Evolutionary conservation across 164 flowering plant species (phyloP).

Genomic region (Litsea cubeba): DNA sequence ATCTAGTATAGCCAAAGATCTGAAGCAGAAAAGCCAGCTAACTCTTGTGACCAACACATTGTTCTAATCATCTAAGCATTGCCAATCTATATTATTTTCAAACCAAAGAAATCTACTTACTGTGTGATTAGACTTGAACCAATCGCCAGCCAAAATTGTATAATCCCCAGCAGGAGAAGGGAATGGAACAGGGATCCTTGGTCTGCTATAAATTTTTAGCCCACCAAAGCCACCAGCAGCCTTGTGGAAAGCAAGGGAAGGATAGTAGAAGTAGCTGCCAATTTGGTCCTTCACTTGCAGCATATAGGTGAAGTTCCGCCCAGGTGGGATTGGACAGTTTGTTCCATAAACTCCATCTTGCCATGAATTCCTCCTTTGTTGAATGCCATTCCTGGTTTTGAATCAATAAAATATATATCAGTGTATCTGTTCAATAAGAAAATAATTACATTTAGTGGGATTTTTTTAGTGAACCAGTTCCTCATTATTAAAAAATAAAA

Average conservation of each 20-base stretch:
- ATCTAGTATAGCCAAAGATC: too few species aligned
- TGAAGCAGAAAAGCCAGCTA: too few species aligned
- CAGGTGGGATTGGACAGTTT: conserved; percentile 88
- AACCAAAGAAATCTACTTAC: conserved; percentile 27
- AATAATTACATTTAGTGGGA: too few species aligned
- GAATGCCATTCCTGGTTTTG: conserved; percentile 76
- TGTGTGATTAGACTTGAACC: conserved; percentile 71
- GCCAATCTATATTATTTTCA: too few species aligned
- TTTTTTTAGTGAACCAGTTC: too few species aligned
- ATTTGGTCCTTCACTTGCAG: conserved; percentile 94
- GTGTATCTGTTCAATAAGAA: not conserved
- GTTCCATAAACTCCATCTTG: conserved; percentile 90
- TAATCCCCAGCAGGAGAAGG: conserved; percentile 79
- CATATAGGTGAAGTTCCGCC: conserved; percentile 77
- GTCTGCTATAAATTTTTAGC: conserved; percentile 72
- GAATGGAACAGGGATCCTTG: conserved; percentile 85
- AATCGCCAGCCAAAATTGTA: conserved; percentile 79
- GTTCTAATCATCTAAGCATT: too few species aligned
- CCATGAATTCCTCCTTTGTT: conserved; percentile 95
- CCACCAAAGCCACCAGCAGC: conserved; percentile 92
- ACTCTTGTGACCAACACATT: too few species aligned
- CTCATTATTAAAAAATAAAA: too few species aligned
- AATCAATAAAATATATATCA: not conserved
- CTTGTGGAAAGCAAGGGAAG: conserved; percentile 77
- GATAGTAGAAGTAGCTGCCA: conserved; percentile 85